phyloP scores from a whole-genome alignment of 2,329 filamentous ascomycete genomes.

The Clonostachys byssicola region DNA sequence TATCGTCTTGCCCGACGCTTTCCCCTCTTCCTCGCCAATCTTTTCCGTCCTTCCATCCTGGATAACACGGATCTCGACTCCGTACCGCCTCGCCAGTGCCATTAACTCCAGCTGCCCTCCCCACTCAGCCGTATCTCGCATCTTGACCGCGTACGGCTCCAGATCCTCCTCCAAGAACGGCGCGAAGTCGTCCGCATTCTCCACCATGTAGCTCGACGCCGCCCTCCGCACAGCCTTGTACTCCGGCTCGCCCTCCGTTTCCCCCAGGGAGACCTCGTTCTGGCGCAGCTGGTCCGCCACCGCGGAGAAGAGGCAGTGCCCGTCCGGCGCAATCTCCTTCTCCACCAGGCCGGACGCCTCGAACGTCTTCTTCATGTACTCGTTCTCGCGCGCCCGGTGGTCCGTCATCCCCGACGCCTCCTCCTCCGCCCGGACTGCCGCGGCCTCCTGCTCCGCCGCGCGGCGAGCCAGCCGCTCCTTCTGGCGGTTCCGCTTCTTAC shows the following conservation, averaged over 20 bases:
- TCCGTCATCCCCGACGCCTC: constrained; percentile 76
- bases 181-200: constrained; percentile 74
- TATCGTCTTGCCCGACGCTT: constrained; percentile 49
- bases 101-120: constrained; percentile 88
- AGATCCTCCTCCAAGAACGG: constrained; percentile 84
- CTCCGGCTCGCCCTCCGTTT: constrained; percentile 19
- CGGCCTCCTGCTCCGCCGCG: constrained; percentile 76
- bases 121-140: constrained; percentile 90
- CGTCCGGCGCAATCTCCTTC: constrained; percentile 80
- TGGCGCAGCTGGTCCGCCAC: constrained; percentile 76
- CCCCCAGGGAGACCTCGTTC: constrained; percentile 36
- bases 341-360: constrained; percentile 61
- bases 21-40: constrained; percentile 48
- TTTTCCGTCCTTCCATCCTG: constrained; percentile 80
- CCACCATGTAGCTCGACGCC: constrained; percentile 73
- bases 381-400: constrained; percentile 64
- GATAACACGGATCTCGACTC: constrained; percentile 76
- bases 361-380: constrained; percentile 67
- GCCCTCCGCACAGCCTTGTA: constrained; percentile 67
- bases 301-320: constrained; percentile 91
- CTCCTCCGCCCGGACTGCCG: constrained; percentile 60
- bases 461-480: constrained; percentile 88
- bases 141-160: constrained; percentile 67
- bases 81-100: constrained; percentile 78
- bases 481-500: constrained; percentile 82